Percentiles rank a stretch among this genome's conserved stretches.
phyloP scores from a whole-genome alignment of 441 rosid species.

The Eutrema salsugineum region DNA sequence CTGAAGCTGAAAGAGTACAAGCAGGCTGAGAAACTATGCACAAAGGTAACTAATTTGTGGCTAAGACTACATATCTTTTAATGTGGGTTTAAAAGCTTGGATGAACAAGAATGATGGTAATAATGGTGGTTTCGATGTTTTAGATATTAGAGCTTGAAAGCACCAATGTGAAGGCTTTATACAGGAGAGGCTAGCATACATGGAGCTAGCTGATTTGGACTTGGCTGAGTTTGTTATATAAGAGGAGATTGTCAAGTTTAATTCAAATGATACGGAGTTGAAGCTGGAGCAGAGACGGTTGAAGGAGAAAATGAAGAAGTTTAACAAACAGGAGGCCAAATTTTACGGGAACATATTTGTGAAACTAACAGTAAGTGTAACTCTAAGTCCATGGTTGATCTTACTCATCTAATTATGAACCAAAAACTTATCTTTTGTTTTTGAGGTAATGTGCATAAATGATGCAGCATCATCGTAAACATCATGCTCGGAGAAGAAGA shows the following conservation, averaged over 20 bases:
- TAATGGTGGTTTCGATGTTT: not conserved
- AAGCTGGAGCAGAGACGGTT: slow-evolving; percentile 65
- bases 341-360: slow-evolving; percentile 91
- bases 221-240: slow-evolving; percentile 80
- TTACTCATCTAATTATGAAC: not conserved
- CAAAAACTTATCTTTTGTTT: not conserved
- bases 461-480: not conserved
- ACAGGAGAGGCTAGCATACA: slow-evolving; percentile 82
- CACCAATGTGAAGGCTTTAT: slow-evolving; percentile 75
- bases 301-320: slow-evolving; percentile 78
- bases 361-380: slow-evolving; percentile 53
- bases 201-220: slow-evolving; percentile 63
- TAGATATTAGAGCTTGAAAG: slow-evolving; percentile 73
- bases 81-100: not conserved
- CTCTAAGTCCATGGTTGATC: slow-evolving; percentile 13
- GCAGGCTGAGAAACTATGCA: slow-evolving; percentile 73
- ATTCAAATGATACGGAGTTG: slow-evolving; percentile 53
- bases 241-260: not conserved
- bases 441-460: not conserved
- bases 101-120: not conserved
- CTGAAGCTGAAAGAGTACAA: slow-evolving; percentile 70
- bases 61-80: not conserved
- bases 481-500: not conserved
- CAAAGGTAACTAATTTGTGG: slow-evolving; percentile 37
- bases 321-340: slow-evolving; percentile 76